These are phyloP conservation scores for Aureobasidium leucospermi DNA, from an alignment of 2,329 filamentous ascomycete species.

Conservation along the genomic window DNA sequence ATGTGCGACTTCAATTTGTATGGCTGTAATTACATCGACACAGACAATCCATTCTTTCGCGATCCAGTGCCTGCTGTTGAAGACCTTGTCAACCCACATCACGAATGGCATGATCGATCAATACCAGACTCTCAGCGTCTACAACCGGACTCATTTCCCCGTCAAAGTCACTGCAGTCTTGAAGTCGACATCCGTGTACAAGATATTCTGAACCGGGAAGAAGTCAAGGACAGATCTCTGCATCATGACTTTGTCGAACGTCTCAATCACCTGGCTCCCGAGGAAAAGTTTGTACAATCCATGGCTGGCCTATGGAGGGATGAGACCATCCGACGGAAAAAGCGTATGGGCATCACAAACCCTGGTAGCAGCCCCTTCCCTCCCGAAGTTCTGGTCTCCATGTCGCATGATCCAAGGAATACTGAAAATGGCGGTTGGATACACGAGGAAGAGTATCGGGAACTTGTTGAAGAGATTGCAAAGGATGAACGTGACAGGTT, in stretches of 20 bases:
- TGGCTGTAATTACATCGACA: constrained; percentile 81
- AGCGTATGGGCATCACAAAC: constrained; percentile 57
- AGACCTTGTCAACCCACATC: constrained; percentile 52
- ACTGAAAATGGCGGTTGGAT: constrained; percentile 77
- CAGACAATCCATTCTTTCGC: constrained; percentile 63
- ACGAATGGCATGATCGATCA: constrained; percentile 74
- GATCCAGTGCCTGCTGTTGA: constrained; percentile 64
- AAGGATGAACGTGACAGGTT: constrained; percentile 51
- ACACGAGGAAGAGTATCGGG: constrained; percentile 76
- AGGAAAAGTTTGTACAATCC: constrained; percentile 81
- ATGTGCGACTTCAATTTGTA: constrained; percentile 98
- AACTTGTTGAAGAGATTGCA: constrained; percentile 57
- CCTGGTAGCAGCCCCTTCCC: constrained; percentile 70
- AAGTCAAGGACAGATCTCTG: constrained; percentile 67
- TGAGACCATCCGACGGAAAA: constrained; percentile 72
- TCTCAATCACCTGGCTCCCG: constrained; percentile 52
- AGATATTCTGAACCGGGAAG: constrained; percentile 74
- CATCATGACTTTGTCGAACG: constrained; percentile 85
- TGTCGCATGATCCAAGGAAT: constrained; percentile 75
- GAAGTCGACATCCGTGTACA: constrained; percentile 87
- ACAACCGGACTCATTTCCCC: constrained; percentile 58
- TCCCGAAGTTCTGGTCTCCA: constrained; percentile 72
- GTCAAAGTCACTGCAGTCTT: constrained; percentile 78
- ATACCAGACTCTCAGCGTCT: constrained; percentile 55
- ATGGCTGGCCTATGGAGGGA: constrained; percentile 93